phyloP scores from a whole-genome alignment of 768 basidiomycete species.

The Boletellus sp. region DNA sequence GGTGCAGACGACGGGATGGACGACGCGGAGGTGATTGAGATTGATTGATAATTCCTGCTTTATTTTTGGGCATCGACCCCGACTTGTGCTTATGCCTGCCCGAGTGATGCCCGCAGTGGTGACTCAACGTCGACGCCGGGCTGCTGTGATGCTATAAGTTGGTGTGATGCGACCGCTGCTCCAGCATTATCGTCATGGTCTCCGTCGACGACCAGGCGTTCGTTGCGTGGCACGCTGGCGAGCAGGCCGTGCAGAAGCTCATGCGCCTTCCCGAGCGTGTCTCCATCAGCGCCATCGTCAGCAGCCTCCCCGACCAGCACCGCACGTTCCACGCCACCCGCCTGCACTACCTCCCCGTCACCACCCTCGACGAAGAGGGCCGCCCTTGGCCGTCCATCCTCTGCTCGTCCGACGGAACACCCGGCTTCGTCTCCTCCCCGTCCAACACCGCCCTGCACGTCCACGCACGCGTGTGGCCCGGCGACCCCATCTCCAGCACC shows the following conservation, averaged over 20 bases:
- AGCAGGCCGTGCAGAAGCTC: conserved; percentile 25
- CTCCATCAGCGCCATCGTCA: conserved; percentile 20
- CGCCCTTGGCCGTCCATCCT: conserved; percentile 34
- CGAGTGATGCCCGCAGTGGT: no score
- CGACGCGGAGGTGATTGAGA: conserved; percentile 55
- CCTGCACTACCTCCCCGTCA: conserved; percentile 30
- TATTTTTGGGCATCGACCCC: no score
- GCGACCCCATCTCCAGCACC: conserved; percentile 51
- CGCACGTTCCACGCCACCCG: conserved; percentile 30
- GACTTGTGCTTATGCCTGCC: no score
- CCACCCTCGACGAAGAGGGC: conserved; percentile 30
- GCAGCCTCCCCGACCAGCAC: conserved; percentile 29
- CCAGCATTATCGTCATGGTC: background rate
- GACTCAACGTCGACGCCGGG: no score
- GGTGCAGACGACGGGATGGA: conserved; percentile 49
- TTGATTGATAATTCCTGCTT: conserved; percentile 40
- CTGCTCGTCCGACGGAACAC: conserved; percentile 23
- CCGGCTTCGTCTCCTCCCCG: conserved; percentile 29
- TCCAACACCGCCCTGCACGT: conserved; percentile 18
- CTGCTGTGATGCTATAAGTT: no score
- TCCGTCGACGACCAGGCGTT: conserved; percentile 17
- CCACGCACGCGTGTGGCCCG: conserved; percentile 34
- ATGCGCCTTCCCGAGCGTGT: conserved; percentile 24
- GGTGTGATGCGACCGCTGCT: no score
- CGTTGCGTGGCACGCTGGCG: conserved; percentile 44